Conservation (phyloP, 2,329 filamentous ascomycete species). For the Huntiella savannae region DNA sequence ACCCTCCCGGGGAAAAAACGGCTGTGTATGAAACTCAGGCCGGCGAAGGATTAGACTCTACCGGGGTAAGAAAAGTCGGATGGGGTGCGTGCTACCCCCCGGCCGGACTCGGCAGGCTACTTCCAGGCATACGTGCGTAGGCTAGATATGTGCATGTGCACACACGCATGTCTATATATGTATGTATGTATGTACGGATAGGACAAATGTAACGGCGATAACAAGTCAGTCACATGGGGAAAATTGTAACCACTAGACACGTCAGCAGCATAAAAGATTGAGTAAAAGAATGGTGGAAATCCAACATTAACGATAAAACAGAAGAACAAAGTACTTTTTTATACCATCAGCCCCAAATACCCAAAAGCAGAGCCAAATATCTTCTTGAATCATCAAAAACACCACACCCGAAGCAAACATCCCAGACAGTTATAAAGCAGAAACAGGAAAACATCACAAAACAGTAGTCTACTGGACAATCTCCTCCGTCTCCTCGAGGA, state of each 20-base stretch:
- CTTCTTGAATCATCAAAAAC: background rate
- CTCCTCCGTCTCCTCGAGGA: slow-evolving; percentile 71
- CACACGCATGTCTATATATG: too few species aligned
- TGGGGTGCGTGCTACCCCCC: too few species aligned
- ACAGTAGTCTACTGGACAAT: slow-evolving; percentile 23
- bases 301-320: slow-evolving; percentile 1
- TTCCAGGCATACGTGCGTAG: too few species aligned
- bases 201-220: too few species aligned
- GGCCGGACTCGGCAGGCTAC: too few species aligned
- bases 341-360: slow-evolving; percentile 6
- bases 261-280: background rate
- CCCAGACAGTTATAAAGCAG: background rate
- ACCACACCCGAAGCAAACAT: too few species aligned
- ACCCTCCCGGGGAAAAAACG: too few species aligned
- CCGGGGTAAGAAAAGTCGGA: too few species aligned
- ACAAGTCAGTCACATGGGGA: background rate
- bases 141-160: too few species aligned
- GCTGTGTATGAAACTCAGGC: too few species aligned
- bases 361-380: background rate
- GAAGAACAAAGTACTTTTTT: slow-evolving; percentile 10
- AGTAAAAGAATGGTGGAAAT: background rate
- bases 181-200: too few species aligned
- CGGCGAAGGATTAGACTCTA: too few species aligned
- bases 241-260: background rate
- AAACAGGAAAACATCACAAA: background rate